These are phyloP conservation scores for Lasiosphaeria miniovina DNA, from an alignment of 495 filamentous ascomycete genomes.

Conservation along the genomic window DNA sequence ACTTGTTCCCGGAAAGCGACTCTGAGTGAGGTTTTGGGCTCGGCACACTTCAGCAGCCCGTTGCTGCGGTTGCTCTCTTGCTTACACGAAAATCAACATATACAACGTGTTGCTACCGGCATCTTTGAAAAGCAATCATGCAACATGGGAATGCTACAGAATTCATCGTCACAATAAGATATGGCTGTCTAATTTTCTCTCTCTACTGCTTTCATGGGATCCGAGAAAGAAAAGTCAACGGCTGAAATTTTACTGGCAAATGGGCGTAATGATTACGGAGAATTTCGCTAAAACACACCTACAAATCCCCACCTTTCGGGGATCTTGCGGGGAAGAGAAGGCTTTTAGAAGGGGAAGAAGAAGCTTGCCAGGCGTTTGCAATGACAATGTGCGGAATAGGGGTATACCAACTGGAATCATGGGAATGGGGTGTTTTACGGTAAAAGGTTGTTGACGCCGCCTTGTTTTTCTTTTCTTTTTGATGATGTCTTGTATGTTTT, in stretches of 20 bases:
- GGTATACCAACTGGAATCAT: not conserved
- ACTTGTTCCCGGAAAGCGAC: slow-evolving; percentile 84
- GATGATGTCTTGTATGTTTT: slow-evolving; percentile 1
- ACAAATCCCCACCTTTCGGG: not conserved
- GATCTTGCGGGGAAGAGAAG: not conserved
- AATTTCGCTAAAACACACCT: not conserved
- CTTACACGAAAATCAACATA: too few relatives aligned
- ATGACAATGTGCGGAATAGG: slow-evolving; percentile 14
- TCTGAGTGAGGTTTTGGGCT: slow-evolving; percentile 44
- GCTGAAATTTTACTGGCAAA: slow-evolving; percentile 6
- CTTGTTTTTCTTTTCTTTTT: not conserved
- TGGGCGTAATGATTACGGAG: slow-evolving; percentile 18
- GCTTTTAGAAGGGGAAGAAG: not conserved
- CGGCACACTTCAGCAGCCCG: not conserved
- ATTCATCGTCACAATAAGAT: too few relatives aligned
- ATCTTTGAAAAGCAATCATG: too few relatives aligned
- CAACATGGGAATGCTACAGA: too few relatives aligned
- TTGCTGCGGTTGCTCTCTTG: too few relatives aligned
- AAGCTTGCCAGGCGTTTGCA: slow-evolving; percentile 18
- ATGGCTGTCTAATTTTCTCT: too few relatives aligned
- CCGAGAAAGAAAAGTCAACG: not conserved
- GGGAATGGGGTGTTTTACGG: not conserved
- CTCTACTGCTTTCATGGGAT: not conserved
- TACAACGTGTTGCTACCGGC: too few relatives aligned
- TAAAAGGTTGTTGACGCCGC: not conserved